Evolutionary conservation across 116 monocot species (phyloP).

Genomic region (Dioscorea cayenensis): DNA sequence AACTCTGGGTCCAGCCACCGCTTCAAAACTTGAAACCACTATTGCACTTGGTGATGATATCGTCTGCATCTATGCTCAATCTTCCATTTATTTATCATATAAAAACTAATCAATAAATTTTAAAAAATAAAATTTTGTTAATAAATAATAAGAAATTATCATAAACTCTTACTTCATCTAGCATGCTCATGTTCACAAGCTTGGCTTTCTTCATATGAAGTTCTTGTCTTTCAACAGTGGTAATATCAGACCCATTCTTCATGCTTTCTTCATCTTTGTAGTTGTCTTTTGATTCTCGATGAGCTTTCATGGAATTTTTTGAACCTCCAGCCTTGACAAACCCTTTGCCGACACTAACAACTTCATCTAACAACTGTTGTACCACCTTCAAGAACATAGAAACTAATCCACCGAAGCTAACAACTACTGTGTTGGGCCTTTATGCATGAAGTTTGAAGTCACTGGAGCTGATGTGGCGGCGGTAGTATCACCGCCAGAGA

Average conservation of each 20-base stretch:
- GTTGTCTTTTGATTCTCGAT: conserved; percentile 3
- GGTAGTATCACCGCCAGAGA: not conserved
- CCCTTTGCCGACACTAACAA: conserved; percentile 62
- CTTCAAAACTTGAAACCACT: too few relatives aligned
- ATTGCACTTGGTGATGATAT: too few relatives aligned
- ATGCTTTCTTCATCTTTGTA: conserved; percentile 9
- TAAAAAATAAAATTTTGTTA: too few relatives aligned
- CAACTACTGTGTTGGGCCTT: too few relatives aligned
- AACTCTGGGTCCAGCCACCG: too few relatives aligned
- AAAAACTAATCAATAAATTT: too few relatives aligned
- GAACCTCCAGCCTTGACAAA: conserved; percentile 6
- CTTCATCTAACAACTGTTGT: conserved; percentile 76
- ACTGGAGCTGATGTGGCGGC: conserved; percentile 7
- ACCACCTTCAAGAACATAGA: conserved; percentile 87
- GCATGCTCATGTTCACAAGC: conserved; percentile 51
- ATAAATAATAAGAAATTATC: too few relatives aligned
- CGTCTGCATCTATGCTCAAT: too few relatives aligned
- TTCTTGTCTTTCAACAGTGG: conserved; percentile 75
- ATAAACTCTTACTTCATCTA: conserved; percentile 63
- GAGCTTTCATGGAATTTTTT: conserved; percentile 14
- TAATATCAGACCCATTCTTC: conserved; percentile 30
- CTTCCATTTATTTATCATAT: too few relatives aligned
- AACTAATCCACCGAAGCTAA: conserved; percentile 27
- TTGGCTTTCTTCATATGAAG: conserved; percentile 97
- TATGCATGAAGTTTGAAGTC: not conserved